Percentiles rank a stretch among this genome's conserved stretches.
phyloP scores from a whole-genome alignment of 805 yeast species.

The Starmerella geochares region DNA sequence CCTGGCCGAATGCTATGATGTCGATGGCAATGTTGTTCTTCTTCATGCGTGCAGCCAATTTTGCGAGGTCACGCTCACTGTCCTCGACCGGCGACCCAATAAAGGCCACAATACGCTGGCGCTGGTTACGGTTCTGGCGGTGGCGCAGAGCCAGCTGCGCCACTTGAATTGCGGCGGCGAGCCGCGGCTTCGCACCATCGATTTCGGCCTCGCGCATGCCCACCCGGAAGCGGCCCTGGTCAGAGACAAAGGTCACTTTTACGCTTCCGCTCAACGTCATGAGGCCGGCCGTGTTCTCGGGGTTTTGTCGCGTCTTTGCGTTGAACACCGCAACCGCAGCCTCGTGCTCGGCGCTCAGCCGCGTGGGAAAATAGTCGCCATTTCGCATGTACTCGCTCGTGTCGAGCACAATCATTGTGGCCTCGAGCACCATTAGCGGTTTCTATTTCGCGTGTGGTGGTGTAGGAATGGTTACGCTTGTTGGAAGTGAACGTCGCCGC shows the following conservation, averaged over 20 bases:
- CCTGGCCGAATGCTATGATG: conserved; percentile 86
- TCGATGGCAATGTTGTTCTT: conserved; percentile 87
- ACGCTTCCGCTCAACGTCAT: conserved; percentile 85
- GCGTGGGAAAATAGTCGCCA: conserved; percentile 80
- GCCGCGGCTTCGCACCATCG: conserved; percentile 39
- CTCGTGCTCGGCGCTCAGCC: conserved; percentile 87
- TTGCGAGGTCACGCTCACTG: conserved; percentile 59
- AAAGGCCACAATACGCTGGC: conserved; percentile 79
- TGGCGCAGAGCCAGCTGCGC: conserved; percentile 91
- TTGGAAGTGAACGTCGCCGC: not conserved
- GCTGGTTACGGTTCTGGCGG: conserved; percentile 87
- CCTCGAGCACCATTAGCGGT: conserved; percentile 76
- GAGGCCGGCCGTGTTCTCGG: conserved; percentile 88
- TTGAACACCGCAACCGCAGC: conserved; percentile 80
- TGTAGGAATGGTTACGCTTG: not conserved
- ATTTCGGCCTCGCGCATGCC: conserved; percentile 73
- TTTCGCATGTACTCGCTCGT: conserved; percentile 93
- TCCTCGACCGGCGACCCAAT: conserved; percentile 79
- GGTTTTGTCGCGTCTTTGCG: conserved; percentile 76
- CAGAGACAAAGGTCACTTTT: conserved; percentile 76
- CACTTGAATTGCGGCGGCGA: conserved; percentile 80
- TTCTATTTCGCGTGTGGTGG: not conserved
- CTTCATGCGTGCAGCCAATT: conserved; percentile 82
- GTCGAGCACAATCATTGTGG: conserved; percentile 89
- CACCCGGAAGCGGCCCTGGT: conserved; percentile 71